A percentile compares a stretch with the other conserved stretches of the same genome.
Conservation (phyloP, 108 stramenopile species). For the Bacterosira constricta region DNA sequence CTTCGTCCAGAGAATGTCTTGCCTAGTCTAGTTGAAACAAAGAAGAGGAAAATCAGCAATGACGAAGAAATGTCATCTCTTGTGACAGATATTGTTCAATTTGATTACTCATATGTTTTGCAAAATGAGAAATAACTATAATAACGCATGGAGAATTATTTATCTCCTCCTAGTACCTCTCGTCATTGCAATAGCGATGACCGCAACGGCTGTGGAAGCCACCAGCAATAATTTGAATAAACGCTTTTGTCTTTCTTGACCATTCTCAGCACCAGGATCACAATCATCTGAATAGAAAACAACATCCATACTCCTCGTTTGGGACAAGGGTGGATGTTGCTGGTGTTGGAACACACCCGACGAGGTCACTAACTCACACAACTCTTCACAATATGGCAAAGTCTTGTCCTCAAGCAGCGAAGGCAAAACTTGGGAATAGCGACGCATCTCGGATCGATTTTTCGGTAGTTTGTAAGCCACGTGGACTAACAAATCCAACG, state of each 20-base stretch:
- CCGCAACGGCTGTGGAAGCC: conserved; percentile 1
- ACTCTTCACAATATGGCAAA: conserved; percentile 28
- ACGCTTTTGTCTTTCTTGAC: background rate
- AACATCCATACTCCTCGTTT: conserved; percentile 10
- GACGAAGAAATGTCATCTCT: conserved; percentile 24
- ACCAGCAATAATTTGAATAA: background rate
- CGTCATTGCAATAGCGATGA: background rate
- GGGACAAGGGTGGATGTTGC: conserved; percentile 6
- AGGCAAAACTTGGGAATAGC: conserved; percentile 49
- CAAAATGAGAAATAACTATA: background rate
- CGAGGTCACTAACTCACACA: conserved; percentile 8
- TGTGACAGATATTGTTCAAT: conserved; percentile 45
- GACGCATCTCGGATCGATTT: conserved; percentile 34
- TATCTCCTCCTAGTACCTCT: conserved; percentile 4
- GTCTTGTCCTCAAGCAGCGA: conserved; percentile 42
- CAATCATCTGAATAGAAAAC: conserved; percentile 4
- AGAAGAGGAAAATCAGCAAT: conserved; percentile 19
- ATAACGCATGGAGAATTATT: background rate
- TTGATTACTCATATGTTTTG: conserved; percentile 38
- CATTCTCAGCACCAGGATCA: background rate
- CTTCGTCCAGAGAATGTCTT: conserved; percentile 30
- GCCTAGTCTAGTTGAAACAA: conserved; percentile 34
- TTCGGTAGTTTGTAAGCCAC: conserved; percentile 60
- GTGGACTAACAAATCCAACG: conserved; percentile 63
- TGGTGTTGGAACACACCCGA: conserved; percentile 14